Conservation (phyloP, 2,329 filamentous ascomycete genomes). For the Claviceps quebecensis region DNA sequence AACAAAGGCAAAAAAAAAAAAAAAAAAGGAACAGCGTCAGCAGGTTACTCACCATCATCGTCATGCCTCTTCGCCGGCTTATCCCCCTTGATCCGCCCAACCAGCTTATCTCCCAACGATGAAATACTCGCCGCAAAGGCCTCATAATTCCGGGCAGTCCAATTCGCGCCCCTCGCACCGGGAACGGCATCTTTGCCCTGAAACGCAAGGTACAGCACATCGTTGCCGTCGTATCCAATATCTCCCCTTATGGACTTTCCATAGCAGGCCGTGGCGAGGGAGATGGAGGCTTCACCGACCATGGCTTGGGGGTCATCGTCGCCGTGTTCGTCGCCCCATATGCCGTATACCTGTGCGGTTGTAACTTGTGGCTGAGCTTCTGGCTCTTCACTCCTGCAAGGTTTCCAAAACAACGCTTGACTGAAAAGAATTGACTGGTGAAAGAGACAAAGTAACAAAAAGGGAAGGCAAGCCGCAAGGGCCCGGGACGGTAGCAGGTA, state of each 20-base stretch:
- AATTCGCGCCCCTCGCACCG: constrained; percentile 36
- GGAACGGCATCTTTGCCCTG: constrained; percentile 41
- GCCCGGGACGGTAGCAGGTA: no score
- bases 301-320: constrained; percentile 31
- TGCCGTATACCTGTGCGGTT: constrained; percentile 33
- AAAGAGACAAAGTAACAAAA: no score
- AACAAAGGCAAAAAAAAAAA: no score
- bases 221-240: constrained; percentile 38
- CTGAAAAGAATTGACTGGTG: no score
- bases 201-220: constrained; percentile 51
- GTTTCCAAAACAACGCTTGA: no score
- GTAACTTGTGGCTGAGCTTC: not conserved
- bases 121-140: constrained; percentile 41
- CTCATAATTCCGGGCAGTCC: constrained; percentile 33
- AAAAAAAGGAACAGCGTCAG: no score
- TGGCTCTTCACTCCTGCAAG: not conserved
- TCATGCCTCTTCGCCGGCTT: no score
- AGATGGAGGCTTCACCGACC: constrained; percentile 43
- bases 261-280: constrained; percentile 43
- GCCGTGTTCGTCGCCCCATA: constrained; percentile 50
- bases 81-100: not conserved
- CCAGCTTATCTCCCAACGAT: constrained; percentile 30
- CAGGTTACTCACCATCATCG: no score
- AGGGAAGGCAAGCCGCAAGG: no score
- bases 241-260: constrained; percentile 38